phyloP scores from a whole-genome alignment of 331 rosid genomes.

The Telfairia occidentalis region DNA sequence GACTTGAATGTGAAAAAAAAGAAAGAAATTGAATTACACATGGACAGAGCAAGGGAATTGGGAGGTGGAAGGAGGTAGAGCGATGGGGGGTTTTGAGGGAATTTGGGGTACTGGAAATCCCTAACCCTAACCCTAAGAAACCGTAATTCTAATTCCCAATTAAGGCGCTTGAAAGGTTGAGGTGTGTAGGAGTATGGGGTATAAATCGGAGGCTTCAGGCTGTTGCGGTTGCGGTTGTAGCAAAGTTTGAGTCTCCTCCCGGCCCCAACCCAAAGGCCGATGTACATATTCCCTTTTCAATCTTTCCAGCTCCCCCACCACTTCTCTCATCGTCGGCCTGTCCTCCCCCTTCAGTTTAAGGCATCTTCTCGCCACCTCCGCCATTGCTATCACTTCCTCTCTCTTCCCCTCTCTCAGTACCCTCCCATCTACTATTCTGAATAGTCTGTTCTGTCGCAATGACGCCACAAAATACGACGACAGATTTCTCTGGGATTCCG shows the following conservation, averaged over 20 bases:
- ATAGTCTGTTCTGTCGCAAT: not conserved
- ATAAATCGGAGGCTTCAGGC: not conserved
- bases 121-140: too few relatives aligned
- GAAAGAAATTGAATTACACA: too few relatives aligned
- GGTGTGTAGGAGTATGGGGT: not conserved
- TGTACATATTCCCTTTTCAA: not conserved
- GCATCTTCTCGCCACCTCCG: constrained; percentile 3
- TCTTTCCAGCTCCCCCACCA: not conserved
- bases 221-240: not conserved
- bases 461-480: constrained; percentile 12
- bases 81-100: too few relatives aligned
- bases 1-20: too few relatives aligned
- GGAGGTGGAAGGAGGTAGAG: too few relatives aligned
- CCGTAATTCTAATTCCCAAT: too few relatives aligned
- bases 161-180: too few relatives aligned
- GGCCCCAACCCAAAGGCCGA: too few relatives aligned
- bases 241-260: not conserved
- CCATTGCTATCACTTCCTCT: not conserved
- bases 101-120: too few relatives aligned
- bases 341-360: constrained; percentile 4
- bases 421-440: not conserved
- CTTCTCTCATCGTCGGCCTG: constrained; percentile 8
- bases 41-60: too few relatives aligned
- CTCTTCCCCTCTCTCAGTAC: constrained; percentile 10
- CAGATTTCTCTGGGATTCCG: constrained; percentile 3